Base-by-base conservation (phyloP, 495 filamentous ascomycete genomes). In the Cercophora scortea region DNA sequence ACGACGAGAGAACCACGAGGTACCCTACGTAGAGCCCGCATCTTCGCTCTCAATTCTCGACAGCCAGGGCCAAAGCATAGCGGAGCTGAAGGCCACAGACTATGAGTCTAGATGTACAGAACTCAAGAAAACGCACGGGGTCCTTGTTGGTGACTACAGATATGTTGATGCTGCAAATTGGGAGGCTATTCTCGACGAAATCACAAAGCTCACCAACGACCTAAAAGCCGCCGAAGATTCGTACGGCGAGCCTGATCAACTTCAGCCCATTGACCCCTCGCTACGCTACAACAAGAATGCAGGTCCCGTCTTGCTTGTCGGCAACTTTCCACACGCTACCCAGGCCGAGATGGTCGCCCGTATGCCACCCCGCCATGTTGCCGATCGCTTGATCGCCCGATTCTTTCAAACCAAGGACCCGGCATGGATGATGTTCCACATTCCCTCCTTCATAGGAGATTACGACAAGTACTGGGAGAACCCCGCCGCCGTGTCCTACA, bases 101-200 rank as follows among this genome's bases (percentile, higher is more conserved):
- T 42, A 35, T 3, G 52, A 53, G 18, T 32, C 47, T 18, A 17
- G 44, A n/a, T 48, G 41, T 18, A 35, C 16, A 15, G 47, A 42
- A n/a, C 43, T 52, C 39, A 52, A 39, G 25, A 52, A 58, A 25
- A 57, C 56, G 8, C 57, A 56, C 8, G 67, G 65, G 19, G 62
- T 64, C 1, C 63, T 71, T 17, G 52, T 71, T 11, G 63, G 66
- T 8, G 72, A 69, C 10, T 68, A 68, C 12, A 71, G 66, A 36
- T 79, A 80, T 57, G 71, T 80, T 18, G 72, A 80, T 45, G 62
- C 68, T 32, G 66, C 68, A 3, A 68, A 78, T 53, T 80, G 75
- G 77, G 72, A 73, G 38, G 70, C 74, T 16, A 75, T 80, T 43
- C 58, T 77, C 6, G 70, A 76, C 48, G 76, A 80, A 62, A 66